Evolutionary conservation across 2,329 filamentous ascomycete species (phyloP).

Genomic region (Aspergillus latus): DNA sequence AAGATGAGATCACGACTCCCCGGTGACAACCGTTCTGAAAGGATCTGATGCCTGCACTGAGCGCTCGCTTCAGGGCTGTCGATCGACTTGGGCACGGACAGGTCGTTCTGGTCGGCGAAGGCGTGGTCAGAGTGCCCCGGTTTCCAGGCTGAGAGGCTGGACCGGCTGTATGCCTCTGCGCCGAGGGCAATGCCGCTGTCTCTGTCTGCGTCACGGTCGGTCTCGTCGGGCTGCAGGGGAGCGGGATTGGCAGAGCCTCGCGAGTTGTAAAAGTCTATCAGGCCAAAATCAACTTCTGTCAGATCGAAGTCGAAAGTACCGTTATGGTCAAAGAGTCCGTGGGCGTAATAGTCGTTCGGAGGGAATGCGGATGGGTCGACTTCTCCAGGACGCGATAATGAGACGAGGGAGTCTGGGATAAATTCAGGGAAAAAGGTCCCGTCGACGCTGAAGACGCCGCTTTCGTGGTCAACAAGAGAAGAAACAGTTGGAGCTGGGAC

Average conservation of each 20-base stretch:
- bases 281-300: slow-evolving; percentile 30
- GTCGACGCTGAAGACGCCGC: slow-evolving; percentile 31
- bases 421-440: slow-evolving; percentile 33
- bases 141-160: slow-evolving; percentile 31
- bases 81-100: slow-evolving; percentile 28
- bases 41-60: slow-evolving; percentile 20
- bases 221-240: slow-evolving; percentile 12
- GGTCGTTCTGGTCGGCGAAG: slow-evolving; percentile 28
- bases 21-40: slow-evolving; percentile 26
- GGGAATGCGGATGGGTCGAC: slow-evolving; percentile 22
- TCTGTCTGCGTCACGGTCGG: slow-evolving; percentile 21
- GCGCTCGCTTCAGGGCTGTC: slow-evolving; percentile 23
- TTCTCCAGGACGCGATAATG: slow-evolving; percentile 26
- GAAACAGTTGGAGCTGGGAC: slow-evolving; percentile 17
- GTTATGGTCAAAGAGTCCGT: slow-evolving; percentile 23
- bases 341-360: slow-evolving; percentile 26
- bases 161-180: slow-evolving; percentile 30
- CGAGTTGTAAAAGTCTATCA: slow-evolving; percentile 30
- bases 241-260: slow-evolving; percentile 14
- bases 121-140: slow-evolving; percentile 27
- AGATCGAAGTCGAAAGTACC: slow-evolving; percentile 27
- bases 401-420: slow-evolving; percentile 30
- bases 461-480: slow-evolving; percentile 28
- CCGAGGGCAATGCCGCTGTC: slow-evolving; percentile 31
- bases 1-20: slow-evolving; percentile 61